Evolutionary conservation across 805 yeast genomes (phyloP), one percentile per base, ranked within the genome.

Genomic region (Zygoascus tannicola): DNA sequence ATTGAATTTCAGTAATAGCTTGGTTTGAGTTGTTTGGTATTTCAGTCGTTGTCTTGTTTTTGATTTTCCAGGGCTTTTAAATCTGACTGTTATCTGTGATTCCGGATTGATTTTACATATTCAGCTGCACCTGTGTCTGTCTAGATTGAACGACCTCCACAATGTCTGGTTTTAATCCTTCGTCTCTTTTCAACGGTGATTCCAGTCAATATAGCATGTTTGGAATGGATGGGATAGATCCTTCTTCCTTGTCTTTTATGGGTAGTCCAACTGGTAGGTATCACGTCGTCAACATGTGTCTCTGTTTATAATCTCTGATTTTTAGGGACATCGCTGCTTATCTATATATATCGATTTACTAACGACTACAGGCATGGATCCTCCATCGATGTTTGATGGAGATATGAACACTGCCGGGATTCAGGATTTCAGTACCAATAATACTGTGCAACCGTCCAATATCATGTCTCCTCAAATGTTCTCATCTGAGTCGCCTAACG

Each of bases 371-470:
- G 42, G 43, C 15, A 21, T 41, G 8, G 49, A 46, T 40, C 41
- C 46, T 10, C 22, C 26, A 23, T 46, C 46, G 8, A 32, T 41
- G 34, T 41, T 34, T 19, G 23, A 20, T 22, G 33, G 16, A 16
- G 37, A 26, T 16, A 7, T 21, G 10, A 19, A 18, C 7, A 16
- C 36, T 16, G 14, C 21, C 28, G 32, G 35, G 22, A 26, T 42
- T 12, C 22, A 16, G 35, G 38, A 38, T 34, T 37, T 22, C 22
- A 19, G 21, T 5, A 37, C 15, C 33, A n/a, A 34, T 15, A 18
- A 32, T 22, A 45, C 49, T 30, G 33, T 50, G 16, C 54, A 48
- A 39, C 51, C 54, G 1, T 49, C 50, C 5, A 43, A 43, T 10
- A 34, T 50, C 5, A 43, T 43, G 26, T 42, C 48, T 7, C 52